Base-by-base conservation (phyloP, 1,284 basidiomycete genomes). In the Laetiporus sulphureus region DNA sequence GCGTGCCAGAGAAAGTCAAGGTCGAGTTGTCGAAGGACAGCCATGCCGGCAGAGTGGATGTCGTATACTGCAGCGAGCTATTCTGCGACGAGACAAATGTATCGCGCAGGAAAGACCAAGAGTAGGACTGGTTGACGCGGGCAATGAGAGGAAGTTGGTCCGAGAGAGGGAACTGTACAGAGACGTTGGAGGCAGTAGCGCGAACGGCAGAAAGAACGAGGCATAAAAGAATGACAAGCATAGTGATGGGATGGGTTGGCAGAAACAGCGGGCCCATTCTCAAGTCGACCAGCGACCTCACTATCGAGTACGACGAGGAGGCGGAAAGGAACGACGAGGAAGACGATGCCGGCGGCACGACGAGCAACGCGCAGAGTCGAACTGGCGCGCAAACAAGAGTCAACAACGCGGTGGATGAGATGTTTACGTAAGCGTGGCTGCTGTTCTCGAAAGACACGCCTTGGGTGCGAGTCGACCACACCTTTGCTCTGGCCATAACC, bases 71-170 rank as follows among this genome's bases (percentile, higher is more conserved):
- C 34, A 80, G 54, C 5, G 56, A 51, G 35, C 60, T 38, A 34
- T 69, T 69, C 40, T 65, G 57, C 18, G 65, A 49, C n/a, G 72
- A 74, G 18, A 59, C 55, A 58, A 88, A 90, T 0, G 86, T 85
- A 38, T 62, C 57, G 5, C 63, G 54, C 49, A 78, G 71, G 52
- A 85, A 71, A 2, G 75, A 62, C 84, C 85, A 91, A 33, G 68
- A 66, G 56, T 73, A 91, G 31, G 68, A 65, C 50, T 73, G 53
- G 55, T 68, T 65, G 34, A 77, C 57, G 43, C 82, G 75, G 25
- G 81, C 81, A 42, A 87, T 72, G 24, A 66, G 63, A 22, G 84
- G 80, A 36, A 75, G 71, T 62, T 87, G 84, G 32, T 69, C 62
- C 44, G 73, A 65, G 36, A 82, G 64, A 32, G 78, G 71, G 51